Base-by-base conservation (phyloP, 176 grass and related monocot species). In the Carex scoparia region DNA sequence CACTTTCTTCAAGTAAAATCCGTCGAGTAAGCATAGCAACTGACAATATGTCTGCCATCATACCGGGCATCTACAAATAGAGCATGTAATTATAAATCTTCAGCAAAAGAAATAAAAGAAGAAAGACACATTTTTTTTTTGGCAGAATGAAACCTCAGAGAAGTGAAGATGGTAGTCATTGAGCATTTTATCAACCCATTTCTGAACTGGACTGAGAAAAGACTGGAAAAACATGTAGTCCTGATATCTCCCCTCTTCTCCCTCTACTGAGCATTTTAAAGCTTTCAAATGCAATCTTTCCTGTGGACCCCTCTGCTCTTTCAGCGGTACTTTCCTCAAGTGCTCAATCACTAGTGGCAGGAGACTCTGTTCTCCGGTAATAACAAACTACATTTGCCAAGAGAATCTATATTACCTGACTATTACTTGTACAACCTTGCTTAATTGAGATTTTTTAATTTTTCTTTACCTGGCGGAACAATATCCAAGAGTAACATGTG, bases 401-500 rank as follows among this genome's bases (percentile, higher is more conserved):
- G 48, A 63, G 64, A 87, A 81, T 69, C 3, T 46, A 27, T 65
- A 9, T 81, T 61, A 81, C 27, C 27, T 28, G 8, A 81, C n/a
- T 65, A 49, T 81, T 65, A 81, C 60, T 63, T 16, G 6, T 65
- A 65, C 18, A 81, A 28, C 38, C 2, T 65, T 64, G 33, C 15
- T 13, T 74, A 80, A 78, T 83, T 66, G 73, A 31, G 16, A 19
- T 49, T 65, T 79, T 77, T 28, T 77, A 55, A 67, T 63, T 64
- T n/a, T n/a, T 31, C 58, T 85, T 87, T 91, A 98, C 96, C 93
- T 98, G 96, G 38, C 91, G 93, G 87, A 98, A 98, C 81, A 98
- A 95, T 74, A 98, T 94, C 96, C 96, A 98, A 89, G 90, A 89
- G 72, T 98, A 95, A 81, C 96, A 98, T 85, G 96, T 95, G 81